Evolutionary conservation across 805 yeast species (phyloP).

Genomic region (Scheffersomyces lignosus): DNA sequence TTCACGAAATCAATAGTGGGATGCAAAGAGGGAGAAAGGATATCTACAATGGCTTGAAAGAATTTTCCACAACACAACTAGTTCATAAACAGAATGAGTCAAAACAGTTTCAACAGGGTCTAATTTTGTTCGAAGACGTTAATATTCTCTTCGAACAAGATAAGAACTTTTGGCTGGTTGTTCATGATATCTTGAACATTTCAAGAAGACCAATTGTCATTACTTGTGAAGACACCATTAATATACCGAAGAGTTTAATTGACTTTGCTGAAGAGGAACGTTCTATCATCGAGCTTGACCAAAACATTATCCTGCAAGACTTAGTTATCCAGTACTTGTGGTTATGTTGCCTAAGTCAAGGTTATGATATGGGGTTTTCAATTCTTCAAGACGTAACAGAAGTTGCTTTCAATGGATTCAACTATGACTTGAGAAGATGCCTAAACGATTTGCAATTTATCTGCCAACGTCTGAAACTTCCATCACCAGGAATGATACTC

Average conservation of each 20-base stretch:
- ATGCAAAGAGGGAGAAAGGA: conserved; percentile 72
- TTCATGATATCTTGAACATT: conserved; percentile 57
- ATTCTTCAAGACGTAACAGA: conserved; percentile 28
- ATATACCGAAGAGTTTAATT: conserved; percentile 49
- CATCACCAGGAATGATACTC: neutral
- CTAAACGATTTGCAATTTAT: conserved; percentile 46
- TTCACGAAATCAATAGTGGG: conserved; percentile 81
- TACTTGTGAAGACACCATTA: conserved; percentile 54
- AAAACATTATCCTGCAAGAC: conserved; percentile 10
- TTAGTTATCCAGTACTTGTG: conserved; percentile 39
- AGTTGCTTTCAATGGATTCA: conserved; percentile 14
- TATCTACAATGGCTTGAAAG: conserved; percentile 62
- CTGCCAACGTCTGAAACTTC: conserved; percentile 18
- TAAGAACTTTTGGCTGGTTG: conserved; percentile 74
- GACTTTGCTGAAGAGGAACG: conserved; percentile 46
- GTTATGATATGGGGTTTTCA: conserved; percentile 29
- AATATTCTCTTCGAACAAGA: conserved; percentile 80
- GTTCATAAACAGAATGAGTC: conserved; percentile 51
- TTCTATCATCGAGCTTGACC: conserved; percentile 35
- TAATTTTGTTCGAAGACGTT: conserved; percentile 82
- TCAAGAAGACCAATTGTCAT: conserved; percentile 71
- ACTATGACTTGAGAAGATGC: conserved; percentile 48
- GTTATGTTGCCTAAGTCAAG: conserved; percentile 37
- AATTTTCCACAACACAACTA: conserved; percentile 80
- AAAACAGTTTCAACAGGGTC: conserved; percentile 51